Conservation (phyloP, 495 filamentous ascomycete species). For the Rhypophila decipiens region DNA sequence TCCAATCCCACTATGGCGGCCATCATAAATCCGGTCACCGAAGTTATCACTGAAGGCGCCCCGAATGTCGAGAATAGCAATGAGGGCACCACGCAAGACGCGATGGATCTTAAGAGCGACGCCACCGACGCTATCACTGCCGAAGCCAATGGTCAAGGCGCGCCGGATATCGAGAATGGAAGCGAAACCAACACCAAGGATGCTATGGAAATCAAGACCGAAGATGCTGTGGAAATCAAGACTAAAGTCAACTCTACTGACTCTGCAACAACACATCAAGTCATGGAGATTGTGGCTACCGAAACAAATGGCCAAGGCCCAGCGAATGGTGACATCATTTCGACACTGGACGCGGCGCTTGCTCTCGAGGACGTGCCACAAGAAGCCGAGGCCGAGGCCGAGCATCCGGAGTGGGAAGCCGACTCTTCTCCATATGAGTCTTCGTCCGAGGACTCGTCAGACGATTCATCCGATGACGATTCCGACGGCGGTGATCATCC, state of each 20-base stretch:
- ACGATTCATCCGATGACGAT: slow-evolving; percentile 55
- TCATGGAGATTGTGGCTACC: slow-evolving; percentile 16
- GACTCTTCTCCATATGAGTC: slow-evolving; percentile 57
- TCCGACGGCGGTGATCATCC: slow-evolving; percentile 42
- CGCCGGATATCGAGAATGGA: not conserved
- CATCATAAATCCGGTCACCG: slow-evolving; percentile 35
- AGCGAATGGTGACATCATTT: slow-evolving; percentile 5
- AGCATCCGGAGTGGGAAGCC: slow-evolving; percentile 47
- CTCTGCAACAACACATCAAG: slow-evolving; percentile 40
- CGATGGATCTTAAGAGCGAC: too few species aligned
- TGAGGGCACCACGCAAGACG: too few species aligned
- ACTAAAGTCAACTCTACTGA: slow-evolving; percentile 35
- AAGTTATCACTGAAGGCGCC: slow-evolving; percentile 8
- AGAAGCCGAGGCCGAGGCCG: slow-evolving; percentile 16
- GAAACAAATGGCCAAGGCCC: slow-evolving; percentile 8
- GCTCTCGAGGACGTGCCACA: slow-evolving; percentile 8
- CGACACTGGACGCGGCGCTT: too few species aligned
- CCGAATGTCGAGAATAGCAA: too few species aligned
- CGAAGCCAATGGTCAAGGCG: not conserved
- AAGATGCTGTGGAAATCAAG: slow-evolving; percentile 8
- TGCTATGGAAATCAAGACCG: not conserved
- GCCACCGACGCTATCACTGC: not conserved
- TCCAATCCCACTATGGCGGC: slow-evolving; percentile 41
- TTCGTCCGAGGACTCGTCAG: slow-evolving; percentile 43
- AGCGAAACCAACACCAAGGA: slow-evolving; percentile 1